These are phyloP conservation scores for Ganoderma lingzhi DNA, from an alignment of 1,284 basidiomycete species.

Conservation along the genomic window DNA sequence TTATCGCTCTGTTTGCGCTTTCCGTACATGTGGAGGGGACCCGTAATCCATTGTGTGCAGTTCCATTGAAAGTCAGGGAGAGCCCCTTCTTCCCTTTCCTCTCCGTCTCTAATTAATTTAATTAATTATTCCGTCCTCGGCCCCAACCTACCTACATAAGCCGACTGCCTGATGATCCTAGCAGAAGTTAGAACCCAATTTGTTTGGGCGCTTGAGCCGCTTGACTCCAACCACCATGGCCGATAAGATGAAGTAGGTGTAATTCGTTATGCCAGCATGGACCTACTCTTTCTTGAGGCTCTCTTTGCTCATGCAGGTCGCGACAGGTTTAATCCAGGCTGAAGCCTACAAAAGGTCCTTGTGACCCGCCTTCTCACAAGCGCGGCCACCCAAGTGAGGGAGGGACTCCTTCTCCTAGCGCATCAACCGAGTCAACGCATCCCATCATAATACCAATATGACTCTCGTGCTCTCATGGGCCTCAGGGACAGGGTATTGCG, in stretches of 20 bases:
- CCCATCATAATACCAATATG: neutral
- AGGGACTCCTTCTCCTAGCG: neutral
- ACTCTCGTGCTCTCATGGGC: neutral
- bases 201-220: neutral
- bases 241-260: neutral
- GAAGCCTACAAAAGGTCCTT: neutral
- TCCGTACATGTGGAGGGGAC: too few species aligned
- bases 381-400: neutral
- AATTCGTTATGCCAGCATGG: neutral
- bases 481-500: neutral
- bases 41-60: too few species aligned
- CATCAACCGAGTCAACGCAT: neutral
- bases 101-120: too few species aligned
- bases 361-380: too few species aligned
- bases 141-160: too few species aligned
- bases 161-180: too few species aligned
- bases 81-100: too few species aligned
- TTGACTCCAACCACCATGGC: neutral
- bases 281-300: neutral
- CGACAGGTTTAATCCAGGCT: neutral
- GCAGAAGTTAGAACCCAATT: neutral
- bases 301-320: neutral
- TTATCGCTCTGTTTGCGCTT: too few species aligned
- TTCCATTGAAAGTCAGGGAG: too few species aligned
- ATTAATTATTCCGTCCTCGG: too few species aligned